Base-by-base conservation (phyloP, 2,329 filamentous ascomycete species). In the Aspergillus texensis region DNA sequence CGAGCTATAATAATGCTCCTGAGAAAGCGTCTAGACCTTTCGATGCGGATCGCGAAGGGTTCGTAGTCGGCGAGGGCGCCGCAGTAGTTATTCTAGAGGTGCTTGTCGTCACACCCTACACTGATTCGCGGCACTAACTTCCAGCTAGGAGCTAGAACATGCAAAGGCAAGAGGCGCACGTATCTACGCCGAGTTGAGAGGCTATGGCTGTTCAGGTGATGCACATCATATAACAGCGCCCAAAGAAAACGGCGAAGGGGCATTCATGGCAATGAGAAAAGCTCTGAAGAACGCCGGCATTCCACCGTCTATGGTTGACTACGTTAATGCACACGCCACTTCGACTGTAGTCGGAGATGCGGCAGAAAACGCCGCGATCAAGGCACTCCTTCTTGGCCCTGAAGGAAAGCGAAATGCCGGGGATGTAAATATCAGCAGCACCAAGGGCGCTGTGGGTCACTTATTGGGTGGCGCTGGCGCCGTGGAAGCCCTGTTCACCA, bases 311-410 rank as follows among this genome's bases (percentile, higher is more conserved):
- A 80, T 88, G 46, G 88, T 99, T 5, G 92, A 94, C 76, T 99
- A 99, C 76, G 86, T 99, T 74, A 99, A 98, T 73, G 95, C 95
- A 1, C 95, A 99, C 75, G 95, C 94, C 0, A 99, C 95, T 1
- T 92, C 91, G 26, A 99, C 94, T 0, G 78, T 84, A 8, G 84
- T 98, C 2, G 95, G 95, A 0, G 95, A 99, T 79, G 85, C 87
- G 26, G 94, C 95, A 1, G 95, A 99, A 79, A 94, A 94, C 57
- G 81, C 83, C 9, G 95, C 95, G 0, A 94, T 98, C 70, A 89
- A 88, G 65, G 80, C 86, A 0, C 78, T 99, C 45, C 88, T 98
- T 80, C 81, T 93, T 11, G 91, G 91, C 0, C 85, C 89, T 26
- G 86, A 91, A 21, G 93, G 92, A 0, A 85, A 89, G 61, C 70